Base-by-base conservation (phyloP, 2,329 filamentous ascomycete species). In the Amylocarpus encephaloides region DNA sequence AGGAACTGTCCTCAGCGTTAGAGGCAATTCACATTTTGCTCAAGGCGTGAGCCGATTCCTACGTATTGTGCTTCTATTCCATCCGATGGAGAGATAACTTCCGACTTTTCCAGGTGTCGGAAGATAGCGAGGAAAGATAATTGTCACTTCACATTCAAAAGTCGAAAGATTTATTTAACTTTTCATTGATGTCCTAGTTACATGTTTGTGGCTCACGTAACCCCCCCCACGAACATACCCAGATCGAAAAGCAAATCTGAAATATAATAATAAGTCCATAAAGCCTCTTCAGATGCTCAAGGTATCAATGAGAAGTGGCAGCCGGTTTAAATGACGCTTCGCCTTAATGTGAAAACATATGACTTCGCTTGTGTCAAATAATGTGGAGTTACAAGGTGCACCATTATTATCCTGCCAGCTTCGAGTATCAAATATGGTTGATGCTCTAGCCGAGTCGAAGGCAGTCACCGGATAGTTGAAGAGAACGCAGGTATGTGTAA, bases 241-340 rank as follows among this genome's bases (percentile, higher is more conserved):
- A 48, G 47, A 46, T 32, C 13, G 26, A 46, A 50, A 52, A 54
- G 41, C 34, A 51, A 19, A 36, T 16, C 32, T 33, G 22, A 50
- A 43, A 52, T 59, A 57, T 58, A 61, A 57, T 57, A 56, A 59
- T 59, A 56, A 53, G 48, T 29, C 52, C 46, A 53, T 43, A 57
- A 46, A 34, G 46, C 41, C 36, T 15, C 43, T 43, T 19, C 39
- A 36, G 44, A 46, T 46, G 38, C 48, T 30, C 13, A 15, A 41
- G 19, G 26, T 38, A 34, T 36, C 43, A 48, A 42, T 15, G n/a
- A 42, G 29, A 41, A 48, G 26, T n/a, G 36, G 42, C 35, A 44
- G 46, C 39, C 34, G 39, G 46, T 19, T 44, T 36, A 48, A 50
- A 55, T 49, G 46, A 49, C 47, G 30, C 19, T 47, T 34, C 35